Evolutionary conservation across 1,139 yeast species (phyloP).

Genomic region (Suhomyces maxii): DNA sequence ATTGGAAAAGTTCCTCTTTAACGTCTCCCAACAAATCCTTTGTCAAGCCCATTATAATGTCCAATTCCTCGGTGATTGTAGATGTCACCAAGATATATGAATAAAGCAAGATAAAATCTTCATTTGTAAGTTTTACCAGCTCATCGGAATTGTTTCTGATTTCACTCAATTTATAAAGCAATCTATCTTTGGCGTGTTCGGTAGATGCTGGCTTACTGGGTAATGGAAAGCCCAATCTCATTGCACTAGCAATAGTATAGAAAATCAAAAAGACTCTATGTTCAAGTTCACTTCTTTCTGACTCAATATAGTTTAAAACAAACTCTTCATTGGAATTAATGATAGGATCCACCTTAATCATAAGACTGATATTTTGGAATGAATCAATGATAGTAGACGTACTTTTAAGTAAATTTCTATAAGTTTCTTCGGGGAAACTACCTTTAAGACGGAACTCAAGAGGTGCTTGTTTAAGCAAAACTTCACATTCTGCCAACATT

Average conservation of each 20-base stretch:
- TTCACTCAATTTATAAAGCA: constrained; percentile 62
- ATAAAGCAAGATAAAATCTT: constrained; percentile 74
- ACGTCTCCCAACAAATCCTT: constrained; percentile 65
- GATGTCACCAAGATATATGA: constrained; percentile 74
- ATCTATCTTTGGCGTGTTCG: constrained; percentile 70
- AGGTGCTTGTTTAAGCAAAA: constrained; percentile 69
- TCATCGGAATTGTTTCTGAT: constrained; percentile 25
- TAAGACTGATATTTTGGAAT: constrained; percentile 66
- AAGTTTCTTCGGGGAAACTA: constrained; percentile 57
- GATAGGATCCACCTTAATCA: constrained; percentile 62
- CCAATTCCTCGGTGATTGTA: constrained; percentile 64
- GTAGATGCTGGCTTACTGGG: constrained; percentile 79
- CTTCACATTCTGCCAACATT: constrained; percentile 62
- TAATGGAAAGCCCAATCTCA: constrained; percentile 72
- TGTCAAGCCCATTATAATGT: constrained; percentile 53
- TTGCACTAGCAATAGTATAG: constrained; percentile 76
- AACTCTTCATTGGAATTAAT: constrained; percentile 55
- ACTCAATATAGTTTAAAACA: constrained; percentile 55
- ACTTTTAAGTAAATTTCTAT: constrained; percentile 49
- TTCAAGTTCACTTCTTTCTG: constrained; percentile 68
- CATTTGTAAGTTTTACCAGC: constrained; percentile 42
- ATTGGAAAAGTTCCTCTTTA: constrained; percentile 52
- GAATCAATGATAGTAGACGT: constrained; percentile 74
- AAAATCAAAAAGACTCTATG: constrained; percentile 71
- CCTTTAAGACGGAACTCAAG: constrained; percentile 77